Base-by-base conservation (phyloP, 805 yeast species). In the Candida suzukii region DNA sequence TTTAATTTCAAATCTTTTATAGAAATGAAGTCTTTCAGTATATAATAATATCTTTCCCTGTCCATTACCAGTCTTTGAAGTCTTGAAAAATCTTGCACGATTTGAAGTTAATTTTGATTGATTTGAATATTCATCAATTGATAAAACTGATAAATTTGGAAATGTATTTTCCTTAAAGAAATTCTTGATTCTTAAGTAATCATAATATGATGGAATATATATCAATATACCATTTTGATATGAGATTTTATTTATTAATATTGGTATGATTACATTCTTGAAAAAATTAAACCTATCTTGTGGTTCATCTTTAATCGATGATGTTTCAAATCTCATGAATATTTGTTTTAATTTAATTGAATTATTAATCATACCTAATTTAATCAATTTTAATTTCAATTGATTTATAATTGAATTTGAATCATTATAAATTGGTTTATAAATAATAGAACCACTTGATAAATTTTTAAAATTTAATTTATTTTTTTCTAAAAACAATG, bases 11-110 rank as follows among this genome's bases (percentile, higher is more conserved):
- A 75, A 90, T 40, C 98, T 73, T 48, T 96, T 77, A 67, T 80
- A 93, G 57, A 87, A 93, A 61, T 93, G 98, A 57, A 91, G 67
- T 71, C 99, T 81, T 54, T 91, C 98, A 0, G 97, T 86, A 62
- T 91, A 91, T n/a, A 93, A 63, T 66, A 93, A 58, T 22, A 91
- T 71, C 3, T 74, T 74, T 12, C 60, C 58, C 22, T 50, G 50
- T 17, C 53, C 43, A 24, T 49, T 52, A 28, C 9, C n/a, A 3
- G 27, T 60, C 18, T 12, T 11, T 4, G 24, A 24, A 2, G 78
- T 76, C 33, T 76, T 71, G 26, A 73, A 76, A 56, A 93, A 93
- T 30, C 72, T 64, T 8, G 86, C 73, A 49, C 98, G 72, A 17
- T 80, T 76, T 37, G 87, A 70, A 1, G 88, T 76, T 27, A 87